Evolutionary conservation across 495 filamentous ascomycete species (phyloP), one percentile per base, ranked within the genome.

Genomic region (Pseudevernia furfuracea): DNA sequence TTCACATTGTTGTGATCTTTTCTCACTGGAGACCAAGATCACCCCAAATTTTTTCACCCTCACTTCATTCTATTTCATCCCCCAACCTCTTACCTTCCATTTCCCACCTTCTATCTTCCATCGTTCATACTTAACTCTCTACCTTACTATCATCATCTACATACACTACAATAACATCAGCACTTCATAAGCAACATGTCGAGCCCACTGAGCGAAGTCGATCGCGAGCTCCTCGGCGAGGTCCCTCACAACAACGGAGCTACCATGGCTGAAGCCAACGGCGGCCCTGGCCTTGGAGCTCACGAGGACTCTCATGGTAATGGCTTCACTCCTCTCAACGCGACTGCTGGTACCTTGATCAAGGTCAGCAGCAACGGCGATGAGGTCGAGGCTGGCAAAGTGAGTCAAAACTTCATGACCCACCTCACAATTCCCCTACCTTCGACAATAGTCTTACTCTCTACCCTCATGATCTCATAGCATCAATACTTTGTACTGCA

Each of bases 321-420:
- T 14, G 46, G 10, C 0, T 41, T 49, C n/a, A 28, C 34, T 10
- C n/a, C 46, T 12, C 12, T 61, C n/a, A 61, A 36, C 38, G 60
- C 44, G 12, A 39, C 32, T 36, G 32, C 36, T 17, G 59, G 21
- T 19, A 61, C 43, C 23, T 19, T 61, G 21, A 46, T 53, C 46
- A 61, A 53, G 34, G 32, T 38, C n/a, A 49, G 37, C 38, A 46
- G 34, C 44, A 53, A 52, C 3, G 60, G 60, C 17, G 49, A 53
- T 3, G 36, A 49, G 44, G 4, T 52, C 32, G n/a, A 39, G 44
- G n/a, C 23, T 53, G 44, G 38, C 6, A 30, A 61, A n/a, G 60
- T 61, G 60, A 61, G 60, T 53, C 2, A 12, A 61, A 14, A 53
- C 43, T 23, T 38, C 4, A 15, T 41, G 12, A 2, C 14, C 3